Conservation (phyloP, 192 early-diverging fungal species). For the Pilobolus umbonatus region DNA sequence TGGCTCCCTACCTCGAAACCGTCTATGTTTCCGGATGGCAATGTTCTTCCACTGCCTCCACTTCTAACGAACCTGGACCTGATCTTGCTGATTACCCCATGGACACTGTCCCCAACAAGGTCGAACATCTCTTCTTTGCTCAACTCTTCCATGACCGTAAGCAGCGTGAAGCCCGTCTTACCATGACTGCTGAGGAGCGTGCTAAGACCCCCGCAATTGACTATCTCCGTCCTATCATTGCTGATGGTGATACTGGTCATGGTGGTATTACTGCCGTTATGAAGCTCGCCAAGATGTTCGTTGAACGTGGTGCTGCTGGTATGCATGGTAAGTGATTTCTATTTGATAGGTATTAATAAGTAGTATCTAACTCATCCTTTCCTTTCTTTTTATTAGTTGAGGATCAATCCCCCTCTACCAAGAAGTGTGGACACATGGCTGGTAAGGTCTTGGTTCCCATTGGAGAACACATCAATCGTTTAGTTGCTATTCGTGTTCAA, state of each 20-base stretch:
- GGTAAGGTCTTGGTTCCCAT: conserved; percentile 98
- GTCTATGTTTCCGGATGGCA: conserved; percentile 99
- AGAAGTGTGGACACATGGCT: conserved; percentile 99
- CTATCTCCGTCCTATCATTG: conserved; percentile 93
- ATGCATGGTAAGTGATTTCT: conserved; percentile 58
- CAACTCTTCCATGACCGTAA: conserved; percentile 98
- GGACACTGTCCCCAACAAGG: conserved; percentile 98
- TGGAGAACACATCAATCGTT: conserved; percentile 96
- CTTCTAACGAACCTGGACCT: conserved; percentile 94
- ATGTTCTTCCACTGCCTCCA: conserved; percentile 91
- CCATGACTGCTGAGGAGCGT: conserved; percentile 62
- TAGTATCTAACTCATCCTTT: conserved; percentile 1
- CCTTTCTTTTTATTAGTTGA: conserved; percentile 46
- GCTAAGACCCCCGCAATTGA: conserved; percentile 70
- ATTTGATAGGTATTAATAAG: too few species aligned
- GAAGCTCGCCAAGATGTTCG: conserved; percentile 98
- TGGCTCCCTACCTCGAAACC: conserved; percentile 96
- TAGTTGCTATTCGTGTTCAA: conserved; percentile 93
- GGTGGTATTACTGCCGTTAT: conserved; percentile 98
- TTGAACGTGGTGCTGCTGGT: conserved; percentile 94
- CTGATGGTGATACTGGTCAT: conserved; percentile 98
- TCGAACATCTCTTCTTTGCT: conserved; percentile 97
- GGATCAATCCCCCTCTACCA: conserved; percentile 93
- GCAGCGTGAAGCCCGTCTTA: conserved; percentile 88
- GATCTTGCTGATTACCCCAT: conserved; percentile 99